These are phyloP conservation scores for Lomentospora prolificans DNA, from an alignment of 2,329 filamentous ascomycete genomes.

Conservation along the genomic window DNA sequence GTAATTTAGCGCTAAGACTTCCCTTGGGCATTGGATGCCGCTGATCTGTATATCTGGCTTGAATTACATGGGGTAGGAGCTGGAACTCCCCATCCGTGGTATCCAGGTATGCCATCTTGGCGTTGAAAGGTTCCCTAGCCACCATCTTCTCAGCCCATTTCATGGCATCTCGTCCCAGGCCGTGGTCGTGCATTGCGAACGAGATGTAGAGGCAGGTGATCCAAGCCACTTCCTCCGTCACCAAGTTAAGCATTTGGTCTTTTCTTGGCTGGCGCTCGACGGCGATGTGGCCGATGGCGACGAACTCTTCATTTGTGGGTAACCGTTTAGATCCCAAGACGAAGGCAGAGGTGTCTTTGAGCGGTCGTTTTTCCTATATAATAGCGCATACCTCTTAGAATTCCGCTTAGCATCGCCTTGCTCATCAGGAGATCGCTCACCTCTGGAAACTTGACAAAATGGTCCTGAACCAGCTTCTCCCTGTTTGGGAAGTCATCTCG, in stretches of 20 bases:
- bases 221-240: conserved; percentile 23
- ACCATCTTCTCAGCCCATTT: conserved; percentile 22
- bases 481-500: not conserved
- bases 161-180: conserved; percentile 27
- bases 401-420: conserved; percentile 2
- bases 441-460: not conserved
- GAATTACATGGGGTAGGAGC: conserved; percentile 15
- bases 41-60: conserved; percentile 17
- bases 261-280: conserved; percentile 23
- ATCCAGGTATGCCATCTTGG: conserved; percentile 25
- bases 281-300: conserved; percentile 30
- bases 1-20: too few relatives aligned
- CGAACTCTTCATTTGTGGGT: conserved; percentile 21
- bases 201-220: conserved; percentile 31
- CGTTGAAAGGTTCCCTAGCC: conserved; percentile 20
- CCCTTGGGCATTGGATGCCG: conserved; percentile 17
- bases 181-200: conserved; percentile 23
- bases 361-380: conserved; percentile 20
- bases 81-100: conserved; percentile 22
- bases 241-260: conserved; percentile 21
- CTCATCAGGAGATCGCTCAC: not conserved
- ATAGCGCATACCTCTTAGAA: conserved; percentile 7
- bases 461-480: not conserved
- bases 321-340: conserved; percentile 18
- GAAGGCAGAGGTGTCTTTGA: conserved; percentile 24